Evolutionary conservation across 495 filamentous ascomycete species (phyloP).

Genomic region (Podospora pseudocomata): DNA sequence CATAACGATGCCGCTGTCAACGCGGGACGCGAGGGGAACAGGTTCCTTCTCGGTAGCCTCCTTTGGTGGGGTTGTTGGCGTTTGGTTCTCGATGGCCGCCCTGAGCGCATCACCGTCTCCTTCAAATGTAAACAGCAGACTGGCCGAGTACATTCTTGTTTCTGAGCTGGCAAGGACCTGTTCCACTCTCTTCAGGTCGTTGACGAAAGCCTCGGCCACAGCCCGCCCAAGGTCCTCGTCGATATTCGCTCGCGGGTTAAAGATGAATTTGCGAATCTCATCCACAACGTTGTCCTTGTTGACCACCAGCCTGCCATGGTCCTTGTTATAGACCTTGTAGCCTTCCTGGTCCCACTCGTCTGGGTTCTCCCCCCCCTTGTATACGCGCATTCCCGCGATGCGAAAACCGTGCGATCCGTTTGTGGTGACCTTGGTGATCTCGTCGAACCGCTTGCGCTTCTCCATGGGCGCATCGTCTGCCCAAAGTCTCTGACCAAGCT

Average conservation of each 20-base stretch:
- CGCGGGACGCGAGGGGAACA: conserved; percentile 26
- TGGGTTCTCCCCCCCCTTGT: conserved; percentile 58
- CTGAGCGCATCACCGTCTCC: conserved; percentile 71
- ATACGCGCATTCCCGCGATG: conserved; percentile 92
- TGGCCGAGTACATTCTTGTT: conserved; percentile 91
- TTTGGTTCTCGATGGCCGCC: conserved; percentile 59
- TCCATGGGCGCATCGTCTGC: conserved; percentile 72
- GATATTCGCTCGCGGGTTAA: conserved; percentile 57
- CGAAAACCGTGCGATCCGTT: conserved; percentile 77
- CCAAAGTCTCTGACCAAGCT: conserved; percentile 83
- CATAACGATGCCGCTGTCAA: conserved; percentile 46
- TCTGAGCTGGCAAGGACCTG: conserved; percentile 68
- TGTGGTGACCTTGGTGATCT: conserved; percentile 74
- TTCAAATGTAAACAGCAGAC: conserved; percentile 87
- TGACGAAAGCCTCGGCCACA: conserved; percentile 60
- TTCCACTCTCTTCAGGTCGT: conserved; percentile 63
- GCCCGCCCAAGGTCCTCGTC: conserved; percentile 50
- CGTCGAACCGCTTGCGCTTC: conserved; percentile 77
- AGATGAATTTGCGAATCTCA: conserved; percentile 73
- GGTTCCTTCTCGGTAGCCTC: conserved; percentile 20
- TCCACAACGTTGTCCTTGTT: conserved; percentile 65
- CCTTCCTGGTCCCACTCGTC: conserved; percentile 43
- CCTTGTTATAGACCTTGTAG: conserved; percentile 79
- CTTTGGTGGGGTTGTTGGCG: conserved; percentile 19
- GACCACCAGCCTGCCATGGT: conserved; percentile 72